phyloP scores from a whole-genome alignment of 768 basidiomycete genomes.

The Amanita rimosa region DNA sequence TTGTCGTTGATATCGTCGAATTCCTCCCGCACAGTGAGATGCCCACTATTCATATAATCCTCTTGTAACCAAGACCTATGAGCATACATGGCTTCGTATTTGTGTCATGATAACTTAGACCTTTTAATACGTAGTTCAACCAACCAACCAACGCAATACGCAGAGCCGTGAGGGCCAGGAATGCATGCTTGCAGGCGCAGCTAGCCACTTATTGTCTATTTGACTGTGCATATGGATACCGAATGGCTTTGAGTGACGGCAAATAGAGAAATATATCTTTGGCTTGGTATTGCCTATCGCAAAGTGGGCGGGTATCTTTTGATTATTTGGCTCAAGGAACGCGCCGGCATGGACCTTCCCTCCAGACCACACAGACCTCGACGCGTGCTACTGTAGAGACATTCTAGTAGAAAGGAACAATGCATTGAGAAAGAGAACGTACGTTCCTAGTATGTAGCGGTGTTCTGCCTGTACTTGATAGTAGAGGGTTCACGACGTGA shows the following conservation, averaged over 20 bases:
- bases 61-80: slow-evolving; percentile 20
- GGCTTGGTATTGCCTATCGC: slow-evolving; percentile 64
- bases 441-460: slow-evolving; percentile 64
- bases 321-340: slow-evolving; percentile 31
- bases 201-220: slow-evolving; percentile 79
- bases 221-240: slow-evolving; percentile 75
- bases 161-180: slow-evolving; percentile 88
- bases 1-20: slow-evolving; percentile 70
- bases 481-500: slow-evolving; percentile 60
- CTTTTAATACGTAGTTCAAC: slow-evolving; percentile 71
- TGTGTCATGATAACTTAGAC: slow-evolving; percentile 32
- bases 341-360: slow-evolving; percentile 38
- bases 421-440: slow-evolving; percentile 4
- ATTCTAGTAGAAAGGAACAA: slow-evolving; percentile 6
- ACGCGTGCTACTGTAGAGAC: slow-evolving; percentile 44
- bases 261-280: slow-evolving; percentile 68
- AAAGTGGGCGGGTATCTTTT: slow-evolving; percentile 74
- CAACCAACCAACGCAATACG: slow-evolving; percentile 87
- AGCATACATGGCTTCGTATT: slow-evolving; percentile 16
- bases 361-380: slow-evolving; percentile 66
- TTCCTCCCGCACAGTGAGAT: slow-evolving; percentile 65
- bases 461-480: slow-evolving; percentile 67
- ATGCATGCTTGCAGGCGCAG: slow-evolving; percentile 80
- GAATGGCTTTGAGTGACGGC: slow-evolving; percentile 56
- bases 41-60: slow-evolving; percentile 46